Evolutionary conservation across 2,329 filamentous ascomycete genomes (phyloP).

Genomic region (Byssothecium circinans): DNA sequence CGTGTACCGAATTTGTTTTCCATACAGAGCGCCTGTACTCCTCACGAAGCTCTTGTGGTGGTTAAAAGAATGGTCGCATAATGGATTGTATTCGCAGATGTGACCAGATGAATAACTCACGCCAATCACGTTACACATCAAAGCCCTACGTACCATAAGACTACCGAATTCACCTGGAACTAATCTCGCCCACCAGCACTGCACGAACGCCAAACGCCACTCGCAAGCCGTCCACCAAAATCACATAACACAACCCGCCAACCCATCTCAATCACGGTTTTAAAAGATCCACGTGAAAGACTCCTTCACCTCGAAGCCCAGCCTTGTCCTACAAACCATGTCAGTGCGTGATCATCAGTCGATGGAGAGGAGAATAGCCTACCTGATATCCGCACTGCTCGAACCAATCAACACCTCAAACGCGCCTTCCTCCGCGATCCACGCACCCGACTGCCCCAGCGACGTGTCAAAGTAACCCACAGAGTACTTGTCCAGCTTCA

Average conservation of each 20-base stretch:
- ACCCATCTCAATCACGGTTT: neutral
- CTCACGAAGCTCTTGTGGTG: too few species aligned
- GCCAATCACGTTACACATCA: too few species aligned
- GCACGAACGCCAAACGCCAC: too few species aligned
- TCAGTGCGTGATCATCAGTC: neutral
- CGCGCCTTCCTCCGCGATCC: conserved; percentile 67
- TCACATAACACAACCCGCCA: neutral
- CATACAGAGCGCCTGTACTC: too few species aligned
- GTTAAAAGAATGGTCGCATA: too few species aligned
- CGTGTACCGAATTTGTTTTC: too few species aligned
- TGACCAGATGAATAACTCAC: too few species aligned
- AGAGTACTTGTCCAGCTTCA: conserved; percentile 50
- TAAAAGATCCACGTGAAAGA: conserved; percentile 68
- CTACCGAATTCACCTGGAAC: too few species aligned
- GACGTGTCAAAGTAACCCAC: conserved; percentile 65
- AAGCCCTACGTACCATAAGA: too few species aligned
- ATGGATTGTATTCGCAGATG: too few species aligned
- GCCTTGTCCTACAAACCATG: conserved; percentile 44
- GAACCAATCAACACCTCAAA: conserved; percentile 65
- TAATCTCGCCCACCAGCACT: too few species aligned
- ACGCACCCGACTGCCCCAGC: conserved; percentile 50
- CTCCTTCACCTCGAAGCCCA: conserved; percentile 62
- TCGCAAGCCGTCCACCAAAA: conserved; percentile 8
- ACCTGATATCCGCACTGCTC: conserved; percentile 66
- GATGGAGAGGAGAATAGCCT: conserved; percentile 28